A percentile compares a stretch with the other conserved stretches of the same genome.
Evolutionary conservation across 2,329 filamentous ascomycete genomes (phyloP).

Genomic region (Colletotrichum phormii): DNA sequence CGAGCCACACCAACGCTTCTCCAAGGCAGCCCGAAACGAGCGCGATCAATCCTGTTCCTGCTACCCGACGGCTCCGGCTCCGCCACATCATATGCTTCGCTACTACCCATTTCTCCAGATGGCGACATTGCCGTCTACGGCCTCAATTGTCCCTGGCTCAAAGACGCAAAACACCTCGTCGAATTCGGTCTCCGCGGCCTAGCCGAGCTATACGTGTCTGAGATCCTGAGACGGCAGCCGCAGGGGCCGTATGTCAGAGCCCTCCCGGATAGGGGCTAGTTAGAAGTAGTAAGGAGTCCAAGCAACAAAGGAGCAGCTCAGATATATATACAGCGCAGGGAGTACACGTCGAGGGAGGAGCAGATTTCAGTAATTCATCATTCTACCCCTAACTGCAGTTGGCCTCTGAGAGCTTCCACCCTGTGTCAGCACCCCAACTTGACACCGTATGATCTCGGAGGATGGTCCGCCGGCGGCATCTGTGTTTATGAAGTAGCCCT

Average conservation of each 20-base stretch:
- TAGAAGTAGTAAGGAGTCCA: too few species aligned
- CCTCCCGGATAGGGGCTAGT: too few species aligned
- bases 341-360: too few species aligned
- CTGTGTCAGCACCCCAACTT: too few species aligned
- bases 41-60: slow-evolving; percentile 2
- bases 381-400: too few species aligned
- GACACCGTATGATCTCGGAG: slow-evolving; percentile 13
- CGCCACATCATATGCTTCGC: slow-evolving; percentile 13
- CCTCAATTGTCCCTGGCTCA: slow-evolving; percentile 8
- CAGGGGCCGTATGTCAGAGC: not conserved
- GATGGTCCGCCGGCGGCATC: slow-evolving; percentile 17
- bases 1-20: not conserved
- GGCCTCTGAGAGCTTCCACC: too few species aligned
- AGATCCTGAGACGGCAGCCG: slow-evolving; percentile 12
- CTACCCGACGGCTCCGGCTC: slow-evolving; percentile 10
- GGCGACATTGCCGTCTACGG: slow-evolving; percentile 1
- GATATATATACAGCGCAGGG: too few species aligned
- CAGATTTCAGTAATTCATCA: too few species aligned
- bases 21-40: slow-evolving; percentile 10
- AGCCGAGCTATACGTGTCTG: not conserved
- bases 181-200: not conserved
- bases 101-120: not conserved
- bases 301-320: too few species aligned
- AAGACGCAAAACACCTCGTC: not conserved
- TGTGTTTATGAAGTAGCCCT: not conserved